Evolutionary conservation across 1,284 basidiomycete genomes (phyloP).

Genomic region (Puccinia sorghi): DNA sequence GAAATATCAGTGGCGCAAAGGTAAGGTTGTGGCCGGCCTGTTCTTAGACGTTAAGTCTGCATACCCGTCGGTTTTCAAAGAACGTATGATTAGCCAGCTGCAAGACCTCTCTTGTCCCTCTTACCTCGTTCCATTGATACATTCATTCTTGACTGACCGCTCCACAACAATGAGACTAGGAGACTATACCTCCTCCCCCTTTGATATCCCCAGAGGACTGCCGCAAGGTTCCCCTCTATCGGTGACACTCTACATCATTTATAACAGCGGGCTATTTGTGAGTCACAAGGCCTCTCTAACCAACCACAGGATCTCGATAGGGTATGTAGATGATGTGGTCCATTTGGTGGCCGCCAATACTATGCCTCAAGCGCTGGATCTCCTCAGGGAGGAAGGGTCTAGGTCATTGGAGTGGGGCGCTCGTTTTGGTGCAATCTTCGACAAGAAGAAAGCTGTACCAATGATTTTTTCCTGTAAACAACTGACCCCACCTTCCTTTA

Average conservation of each 20-base stretch:
- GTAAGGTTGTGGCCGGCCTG: background rate
- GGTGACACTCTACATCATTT: slow-evolving; percentile 33
- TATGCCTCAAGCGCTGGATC: background rate
- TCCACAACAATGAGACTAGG: slow-evolving; percentile 11
- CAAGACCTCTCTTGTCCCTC: background rate
- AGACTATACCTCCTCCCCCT: slow-evolving; percentile 3
- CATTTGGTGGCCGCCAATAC: slow-evolving; percentile 9
- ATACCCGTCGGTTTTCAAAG: slow-evolving; percentile 13
- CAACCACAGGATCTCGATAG: background rate
- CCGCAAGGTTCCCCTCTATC: too few relatives aligned
- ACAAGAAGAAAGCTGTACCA: slow-evolving; percentile 8
- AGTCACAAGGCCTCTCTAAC: background rate
- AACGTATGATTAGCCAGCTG: background rate
- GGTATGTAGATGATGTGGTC: slow-evolving; percentile 27
- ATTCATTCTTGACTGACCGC: background rate
- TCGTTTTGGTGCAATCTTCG: slow-evolving; percentile 23
- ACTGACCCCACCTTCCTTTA: background rate
- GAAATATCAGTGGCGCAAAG: too few relatives aligned
- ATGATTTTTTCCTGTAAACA: slow-evolving; percentile 9
- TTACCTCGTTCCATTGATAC: background rate
- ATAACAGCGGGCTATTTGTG: slow-evolving; percentile 9
- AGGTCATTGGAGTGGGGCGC: background rate
- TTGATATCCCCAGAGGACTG: background rate
- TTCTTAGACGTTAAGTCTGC: slow-evolving; percentile 44
- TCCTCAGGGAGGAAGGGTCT: background rate